These are phyloP conservation scores for Leccinum ochraceum DNA, from an alignment of 768 basidiomycete genomes.

Conservation along the genomic window DNA sequence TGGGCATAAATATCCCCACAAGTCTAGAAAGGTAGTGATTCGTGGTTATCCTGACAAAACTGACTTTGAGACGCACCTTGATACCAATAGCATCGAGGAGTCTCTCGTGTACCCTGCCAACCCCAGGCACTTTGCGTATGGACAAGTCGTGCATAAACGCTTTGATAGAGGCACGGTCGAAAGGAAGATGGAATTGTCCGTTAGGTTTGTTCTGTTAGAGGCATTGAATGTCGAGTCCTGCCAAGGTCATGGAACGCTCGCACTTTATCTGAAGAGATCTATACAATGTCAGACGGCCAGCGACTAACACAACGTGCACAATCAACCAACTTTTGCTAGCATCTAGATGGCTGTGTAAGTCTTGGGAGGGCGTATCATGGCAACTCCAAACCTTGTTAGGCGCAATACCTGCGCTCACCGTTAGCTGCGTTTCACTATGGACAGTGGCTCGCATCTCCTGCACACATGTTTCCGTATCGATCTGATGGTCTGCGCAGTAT, in stretches of 20 bases:
- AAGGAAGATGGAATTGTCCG: conserved; percentile 81
- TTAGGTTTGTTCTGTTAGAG: conserved; percentile 83
- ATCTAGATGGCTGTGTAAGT: conserved; percentile 49
- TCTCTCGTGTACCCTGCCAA: conserved; percentile 89
- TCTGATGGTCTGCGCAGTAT: conserved; percentile 69
- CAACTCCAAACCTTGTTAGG: conserved; percentile 76
- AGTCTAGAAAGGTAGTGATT: conserved; percentile 45
- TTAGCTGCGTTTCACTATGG: conserved; percentile 76
- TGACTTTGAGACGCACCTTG: conserved; percentile 44
- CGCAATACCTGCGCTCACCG: conserved; percentile 94
- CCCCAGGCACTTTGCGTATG: conserved; percentile 85
- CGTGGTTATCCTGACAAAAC: neutral
- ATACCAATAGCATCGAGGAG: conserved; percentile 85
- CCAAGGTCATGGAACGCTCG: conserved; percentile 5
- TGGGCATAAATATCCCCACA: conserved; percentile 88
- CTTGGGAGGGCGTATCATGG: conserved; percentile 15
- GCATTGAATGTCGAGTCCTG: conserved; percentile 1
- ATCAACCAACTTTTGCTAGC: conserved; percentile 84
- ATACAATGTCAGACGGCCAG: conserved; percentile 4
- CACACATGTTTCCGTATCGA: conserved; percentile 75
- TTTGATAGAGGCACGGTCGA: conserved; percentile 61
- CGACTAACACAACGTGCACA: neutral
- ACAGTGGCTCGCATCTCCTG: conserved; percentile 74
- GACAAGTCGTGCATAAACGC: conserved; percentile 80
- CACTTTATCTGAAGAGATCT: conserved; percentile 95